These are phyloP conservation scores for Globisporangium camurandrum DNA, from an alignment of 352 stramenopile genomes.

Conservation along the genomic window DNA sequence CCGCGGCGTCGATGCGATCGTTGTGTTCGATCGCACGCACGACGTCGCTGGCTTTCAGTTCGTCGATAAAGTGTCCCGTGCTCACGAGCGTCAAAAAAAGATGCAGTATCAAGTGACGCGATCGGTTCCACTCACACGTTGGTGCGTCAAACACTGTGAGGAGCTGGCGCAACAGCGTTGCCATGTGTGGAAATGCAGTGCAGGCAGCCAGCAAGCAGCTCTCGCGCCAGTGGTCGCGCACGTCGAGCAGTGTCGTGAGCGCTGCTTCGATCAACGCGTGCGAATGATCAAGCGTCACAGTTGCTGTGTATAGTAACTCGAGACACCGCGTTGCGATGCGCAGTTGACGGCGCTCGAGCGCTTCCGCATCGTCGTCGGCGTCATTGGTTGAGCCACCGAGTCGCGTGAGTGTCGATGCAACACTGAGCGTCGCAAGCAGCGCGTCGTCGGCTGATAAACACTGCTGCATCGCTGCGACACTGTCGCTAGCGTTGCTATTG, in stretches of 20 bases:
- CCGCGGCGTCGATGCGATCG: slow-evolving; percentile 28
- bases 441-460: neutral
- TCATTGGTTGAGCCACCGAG: neutral
- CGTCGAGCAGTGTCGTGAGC: slow-evolving; percentile 7
- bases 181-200: slow-evolving; percentile 3
- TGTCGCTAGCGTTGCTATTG: neutral
- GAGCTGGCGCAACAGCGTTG: slow-evolving; percentile 24
- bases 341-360: neutral
- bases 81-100: slow-evolving; percentile 50
- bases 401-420: slow-evolving; percentile 4
- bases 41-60: slow-evolving; percentile 45
- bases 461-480: too few species aligned
- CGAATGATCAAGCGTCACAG: neutral
- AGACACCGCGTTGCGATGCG: slow-evolving; percentile 2
- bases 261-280: slow-evolving; percentile 6
- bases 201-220: slow-evolving; percentile 6
- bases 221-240: slow-evolving; percentile 12
- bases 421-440: slow-evolving; percentile 4
- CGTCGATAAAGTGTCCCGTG: slow-evolving; percentile 35
- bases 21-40: slow-evolving; percentile 55
- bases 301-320: slow-evolving; percentile 3
- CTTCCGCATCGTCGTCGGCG: neutral
- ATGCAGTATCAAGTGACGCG: slow-evolving; percentile 38
- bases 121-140: slow-evolving; percentile 15
- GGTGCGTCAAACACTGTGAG: slow-evolving; percentile 29